Conservation (phyloP, 2,329 filamentous ascomycete genomes). For the Cladophialophora immunda region DNA sequence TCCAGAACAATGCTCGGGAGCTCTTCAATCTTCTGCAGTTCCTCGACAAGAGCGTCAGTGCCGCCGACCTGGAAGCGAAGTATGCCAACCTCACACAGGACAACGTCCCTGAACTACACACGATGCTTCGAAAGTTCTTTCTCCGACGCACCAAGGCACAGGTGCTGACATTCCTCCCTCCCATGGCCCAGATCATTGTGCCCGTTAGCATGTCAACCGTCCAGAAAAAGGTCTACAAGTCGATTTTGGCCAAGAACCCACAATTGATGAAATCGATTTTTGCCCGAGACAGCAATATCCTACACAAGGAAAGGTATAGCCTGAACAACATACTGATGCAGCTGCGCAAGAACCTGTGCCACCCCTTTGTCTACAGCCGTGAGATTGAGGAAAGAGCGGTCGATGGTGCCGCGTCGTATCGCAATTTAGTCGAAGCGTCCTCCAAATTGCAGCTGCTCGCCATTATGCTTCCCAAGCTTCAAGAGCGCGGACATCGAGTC, state of each 20-base stretch:
- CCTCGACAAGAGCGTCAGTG: constrained; percentile 76
- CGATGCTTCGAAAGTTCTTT: constrained; percentile 78
- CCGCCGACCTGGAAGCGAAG: constrained; percentile 75
- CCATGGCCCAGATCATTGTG: constrained; percentile 93
- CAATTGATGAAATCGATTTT: constrained; percentile 89
- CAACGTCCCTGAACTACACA: constrained; percentile 81
- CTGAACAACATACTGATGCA: constrained; percentile 97
- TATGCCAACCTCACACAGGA: constrained; percentile 83
- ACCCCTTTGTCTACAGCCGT: constrained; percentile 92
- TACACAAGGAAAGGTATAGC: constrained; percentile 77
- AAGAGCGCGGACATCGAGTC: constrained; percentile 85
- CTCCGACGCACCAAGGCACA: constrained; percentile 85
- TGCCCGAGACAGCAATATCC: constrained; percentile 64
- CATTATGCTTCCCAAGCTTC: constrained; percentile 85
- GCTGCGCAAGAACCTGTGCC: constrained; percentile 90
- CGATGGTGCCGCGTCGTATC: constrained; percentile 67
- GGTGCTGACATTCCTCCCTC: constrained; percentile 88
- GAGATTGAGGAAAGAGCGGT: constrained; percentile 85
- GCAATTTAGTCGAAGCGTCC: constrained; percentile 89
- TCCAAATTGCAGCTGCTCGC: constrained; percentile 86
- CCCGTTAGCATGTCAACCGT: constrained; percentile 94
- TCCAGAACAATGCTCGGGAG: constrained; percentile 86
- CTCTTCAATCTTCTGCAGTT: constrained; percentile 98
- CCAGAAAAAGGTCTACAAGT: constrained; percentile 94
- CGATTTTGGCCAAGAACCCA: constrained; percentile 89